Evolutionary conservation across 2,329 filamentous ascomycete species (phyloP), one percentile per base, ranked within the genome.

Genomic region (Ampelomyces quisqualis): DNA sequence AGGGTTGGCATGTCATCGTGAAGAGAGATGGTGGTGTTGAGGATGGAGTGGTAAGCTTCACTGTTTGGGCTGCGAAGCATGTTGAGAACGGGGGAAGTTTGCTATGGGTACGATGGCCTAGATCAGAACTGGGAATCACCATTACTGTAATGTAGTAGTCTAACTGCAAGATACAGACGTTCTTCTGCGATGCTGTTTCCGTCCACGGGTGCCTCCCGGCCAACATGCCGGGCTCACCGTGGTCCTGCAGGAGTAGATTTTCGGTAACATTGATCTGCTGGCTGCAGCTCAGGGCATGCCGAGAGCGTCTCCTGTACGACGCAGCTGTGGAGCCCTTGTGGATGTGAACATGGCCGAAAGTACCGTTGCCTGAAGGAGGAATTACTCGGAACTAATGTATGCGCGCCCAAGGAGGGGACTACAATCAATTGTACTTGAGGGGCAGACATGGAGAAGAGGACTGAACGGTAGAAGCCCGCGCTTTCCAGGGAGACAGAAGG

Each of bases 321-420:
- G n/a, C 19, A 30, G 31, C 27, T 34, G 53, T 48, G 46, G 44
- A 45, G 43, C 45, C 35, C 32, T 39, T 45, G 40, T 52, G 49
- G 45, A 54, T 36, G 40, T 43, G 45, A 40, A 55, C 50, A 43
- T 47, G 47, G 42, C 45, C 46, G 47, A 50, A 44, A 43, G 28
- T 24, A 18, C 28, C 28, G 55, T 27, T 38, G 45, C 29, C 37
- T 49, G 42, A 38, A 43, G 26, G 22, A 29, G 30, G n/a, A 34
- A 36, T 37, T 47, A 48, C 38, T 24, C 48, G 30, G 46, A 23
- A 34, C 57, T 55, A 61, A 58, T 58, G 54, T 54, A 55, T 45
- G 58, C 56, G 51, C 47, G 53, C 56, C 52, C 51, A 47, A 57
- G 49, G 45, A 44, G 47, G 45, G 49, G 43, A 35, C 33, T 22